Conservation (phyloP, 495 filamentous ascomycete genomes). For the Xylaria nigripes region DNA sequence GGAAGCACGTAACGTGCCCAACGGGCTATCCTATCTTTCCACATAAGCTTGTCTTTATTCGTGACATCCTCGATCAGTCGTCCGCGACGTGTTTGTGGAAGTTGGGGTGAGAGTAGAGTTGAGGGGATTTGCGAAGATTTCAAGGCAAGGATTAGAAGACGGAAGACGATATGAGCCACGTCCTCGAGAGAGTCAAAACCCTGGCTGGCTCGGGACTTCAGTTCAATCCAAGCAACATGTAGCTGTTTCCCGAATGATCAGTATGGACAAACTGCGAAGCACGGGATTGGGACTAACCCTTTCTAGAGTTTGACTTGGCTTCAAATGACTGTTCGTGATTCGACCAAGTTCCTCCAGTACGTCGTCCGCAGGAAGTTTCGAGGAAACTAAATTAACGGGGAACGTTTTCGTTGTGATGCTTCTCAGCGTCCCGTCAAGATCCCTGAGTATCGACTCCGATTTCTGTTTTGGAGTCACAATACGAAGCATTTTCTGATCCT, state of each 20-base stretch:
- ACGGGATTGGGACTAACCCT: slow-evolving; percentile 13
- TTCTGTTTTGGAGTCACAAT: slow-evolving; percentile 29
- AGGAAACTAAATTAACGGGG: slow-evolving; percentile 12
- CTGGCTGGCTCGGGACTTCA: slow-evolving; percentile 10
- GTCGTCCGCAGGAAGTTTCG: slow-evolving; percentile 13
- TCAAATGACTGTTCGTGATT: slow-evolving; percentile 37
- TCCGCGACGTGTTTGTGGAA: background rate
- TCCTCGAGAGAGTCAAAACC: slow-evolving; percentile 17
- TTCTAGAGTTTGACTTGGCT: slow-evolving; percentile 11
- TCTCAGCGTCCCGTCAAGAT: slow-evolving; percentile 19
- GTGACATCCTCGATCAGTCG: slow-evolving; percentile 22
- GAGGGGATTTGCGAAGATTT: slow-evolving; percentile 18
- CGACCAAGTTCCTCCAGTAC: slow-evolving; percentile 33
- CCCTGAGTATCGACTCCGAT: slow-evolving; percentile 25
- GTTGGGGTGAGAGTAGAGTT: slow-evolving; percentile 10
- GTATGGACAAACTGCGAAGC: background rate
- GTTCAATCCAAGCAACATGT: slow-evolving; percentile 35
- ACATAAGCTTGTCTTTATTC: slow-evolving; percentile 28
- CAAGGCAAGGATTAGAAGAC: slow-evolving; percentile 35
- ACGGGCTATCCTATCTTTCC: slow-evolving; percentile 33
- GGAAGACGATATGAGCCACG: slow-evolving; percentile 31
- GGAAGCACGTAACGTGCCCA: slow-evolving; percentile 33
- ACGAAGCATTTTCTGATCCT: slow-evolving; percentile 18
- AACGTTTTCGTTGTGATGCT: background rate
- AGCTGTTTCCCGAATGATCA: slow-evolving; percentile 15